Conservation (phyloP, 2,329 filamentous ascomycete genomes). For the Fusarium burgessii region DNA sequence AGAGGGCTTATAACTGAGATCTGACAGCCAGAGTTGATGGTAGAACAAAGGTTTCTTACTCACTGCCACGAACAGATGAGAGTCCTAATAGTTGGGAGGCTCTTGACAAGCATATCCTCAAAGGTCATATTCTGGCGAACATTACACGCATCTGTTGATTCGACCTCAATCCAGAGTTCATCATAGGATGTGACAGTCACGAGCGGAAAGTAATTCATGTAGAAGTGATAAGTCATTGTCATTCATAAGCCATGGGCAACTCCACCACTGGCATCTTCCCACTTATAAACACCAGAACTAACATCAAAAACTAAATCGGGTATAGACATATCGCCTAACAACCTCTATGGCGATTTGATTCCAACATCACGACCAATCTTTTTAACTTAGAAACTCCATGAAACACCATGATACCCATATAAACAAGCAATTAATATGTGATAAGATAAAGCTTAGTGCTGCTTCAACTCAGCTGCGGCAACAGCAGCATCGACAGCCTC, state of each 20-base stretch:
- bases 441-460: conserved; percentile 28
- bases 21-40: not conserved
- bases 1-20: not conserved
- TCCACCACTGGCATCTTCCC: not conserved
- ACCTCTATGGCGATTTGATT: not conserved
- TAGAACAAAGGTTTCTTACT: not conserved
- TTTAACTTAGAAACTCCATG: not conserved
- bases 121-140: no score
- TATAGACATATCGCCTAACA: conserved; percentile 3
- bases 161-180: no score
- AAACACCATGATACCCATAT: conserved; percentile 19
- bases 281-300: not conserved
- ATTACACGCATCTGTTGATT: no score
- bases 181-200: not conserved
- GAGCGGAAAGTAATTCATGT: no score
- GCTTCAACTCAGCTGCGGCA: conserved; percentile 50
- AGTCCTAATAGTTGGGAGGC: not conserved
- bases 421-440: conserved; percentile 7
- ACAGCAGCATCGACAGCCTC: conserved; percentile 61
- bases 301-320: conserved; percentile 3
- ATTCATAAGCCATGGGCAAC: not conserved
- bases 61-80: not conserved
- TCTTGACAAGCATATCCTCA: no score
- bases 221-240: not conserved
- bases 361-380: conserved; percentile 2